phyloP scores from a whole-genome alignment of 2,329 filamentous ascomycete species.

The Phoma sp. region DNA sequence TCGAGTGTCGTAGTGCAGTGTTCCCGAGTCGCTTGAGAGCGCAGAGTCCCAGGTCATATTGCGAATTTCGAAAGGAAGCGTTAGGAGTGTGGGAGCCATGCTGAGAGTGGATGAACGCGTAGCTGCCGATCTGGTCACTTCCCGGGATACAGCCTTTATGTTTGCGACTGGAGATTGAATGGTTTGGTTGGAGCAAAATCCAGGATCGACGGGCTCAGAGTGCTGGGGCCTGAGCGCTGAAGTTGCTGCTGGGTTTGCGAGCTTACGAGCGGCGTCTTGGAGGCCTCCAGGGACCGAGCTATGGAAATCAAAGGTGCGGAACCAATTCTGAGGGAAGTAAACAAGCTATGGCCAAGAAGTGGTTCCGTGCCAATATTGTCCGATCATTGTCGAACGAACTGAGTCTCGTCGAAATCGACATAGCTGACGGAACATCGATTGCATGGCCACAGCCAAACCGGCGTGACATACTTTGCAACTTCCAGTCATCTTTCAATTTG shows the following conservation, averaged over 20 bases:
- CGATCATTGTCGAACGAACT: no score
- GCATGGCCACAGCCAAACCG: no score
- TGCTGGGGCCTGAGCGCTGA: neutral
- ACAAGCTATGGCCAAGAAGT: no score
- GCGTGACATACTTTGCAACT: no score
- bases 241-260: neutral
- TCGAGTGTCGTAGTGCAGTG: neutral
- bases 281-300: neutral
- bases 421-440: no score
- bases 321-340: neutral
- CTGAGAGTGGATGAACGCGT: neutral
- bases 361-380: no score
- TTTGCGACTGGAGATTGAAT: no score
- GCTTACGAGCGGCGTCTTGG: neutral
- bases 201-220: no score
- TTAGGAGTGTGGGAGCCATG: neutral
- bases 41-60: slow-evolving; percentile 3
- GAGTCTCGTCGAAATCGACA: no score
- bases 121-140: neutral
- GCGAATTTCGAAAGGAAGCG: neutral
- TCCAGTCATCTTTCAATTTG: no score
- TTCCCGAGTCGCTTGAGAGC: neutral
- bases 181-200: neutral
- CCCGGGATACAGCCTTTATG: no score
- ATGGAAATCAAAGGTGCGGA: no score